Conservation (phyloP, 768 basidiomycete species). For the Suillus bovinus region DNA sequence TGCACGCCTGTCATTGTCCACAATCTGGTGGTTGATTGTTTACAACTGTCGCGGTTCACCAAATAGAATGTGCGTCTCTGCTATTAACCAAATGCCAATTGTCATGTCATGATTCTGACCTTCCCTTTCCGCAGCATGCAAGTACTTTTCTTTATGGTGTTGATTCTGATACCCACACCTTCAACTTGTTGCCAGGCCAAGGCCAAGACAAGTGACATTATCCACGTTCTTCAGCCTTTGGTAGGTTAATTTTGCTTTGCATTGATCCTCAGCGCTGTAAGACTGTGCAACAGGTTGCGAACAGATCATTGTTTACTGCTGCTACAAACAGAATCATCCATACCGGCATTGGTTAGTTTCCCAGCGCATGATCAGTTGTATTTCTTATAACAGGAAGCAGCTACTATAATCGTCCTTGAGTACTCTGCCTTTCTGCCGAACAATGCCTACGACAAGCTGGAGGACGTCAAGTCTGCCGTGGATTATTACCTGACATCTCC, state of each 20-base stretch:
- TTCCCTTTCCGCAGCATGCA: not conserved
- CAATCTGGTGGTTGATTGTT: not conserved
- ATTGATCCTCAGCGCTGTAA: not conserved
- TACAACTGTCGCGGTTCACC: not conserved
- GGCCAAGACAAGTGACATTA: rapidly evolving
- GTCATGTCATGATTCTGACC: not conserved
- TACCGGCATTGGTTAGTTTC: not conserved
- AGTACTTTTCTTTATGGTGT: not conserved
- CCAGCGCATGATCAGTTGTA: no score
- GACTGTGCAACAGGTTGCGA: not conserved
- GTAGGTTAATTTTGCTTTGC: not conserved
- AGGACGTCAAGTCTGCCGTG: no score
- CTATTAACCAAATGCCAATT: not conserved
- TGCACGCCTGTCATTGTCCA: not conserved
- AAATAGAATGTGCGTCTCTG: not conserved
- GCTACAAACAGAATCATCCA: not conserved
- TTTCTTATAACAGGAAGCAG: no score
- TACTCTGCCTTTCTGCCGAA: no score
- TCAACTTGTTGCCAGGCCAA: not conserved
- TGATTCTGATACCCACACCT: not conserved
- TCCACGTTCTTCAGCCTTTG: not conserved
- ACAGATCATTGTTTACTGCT: not conserved
- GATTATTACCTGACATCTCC: no score
- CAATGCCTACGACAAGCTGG: no score
- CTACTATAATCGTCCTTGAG: no score